Evolutionary conservation across 345 rosid genomes (phyloP), one percentile per base, ranked within the genome.

Genomic region (Citrus inodora): DNA sequence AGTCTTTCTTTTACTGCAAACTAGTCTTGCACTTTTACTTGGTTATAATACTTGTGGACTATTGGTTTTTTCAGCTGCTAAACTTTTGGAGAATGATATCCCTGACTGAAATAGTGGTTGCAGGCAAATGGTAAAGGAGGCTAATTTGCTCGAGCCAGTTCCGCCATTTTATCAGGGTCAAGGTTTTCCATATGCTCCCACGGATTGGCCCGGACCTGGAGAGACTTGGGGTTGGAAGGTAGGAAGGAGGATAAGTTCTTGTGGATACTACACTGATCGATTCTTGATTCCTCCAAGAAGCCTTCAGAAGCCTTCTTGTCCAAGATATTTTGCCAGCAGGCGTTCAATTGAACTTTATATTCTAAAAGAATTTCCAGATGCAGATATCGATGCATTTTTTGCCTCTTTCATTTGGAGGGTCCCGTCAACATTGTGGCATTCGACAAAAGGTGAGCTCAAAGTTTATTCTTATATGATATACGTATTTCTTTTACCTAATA

Each of bases 121-220:
- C 5, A 71, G 78, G 76, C 77, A 78, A 1, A 69, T 60, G 7
- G 76, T 22, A 2, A 53, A 80, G 67, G 91, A 86, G 80, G 79
- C 78, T 30, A 81, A 79, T 71, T 66, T 78, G 22, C 79, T 83
- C n/a, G 72, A 77, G 6, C 88, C 91, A 27, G 87, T 95, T 73
- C 83, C 82, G 0, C 88, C 87, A 7, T 78, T 67, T 13, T 79
- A 83, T 67, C 51, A 32, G 1, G 99, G 99, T 55, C 89, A 89
- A 80, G 99, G 97, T 71, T 85, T 92, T 73, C 97, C 99, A 7
- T 95, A 85, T 89, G 99, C 99, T 13, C 98, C 98, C 51, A 81
- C 80, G 1, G 79, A 95, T 85, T 92, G 89, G 74, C 98, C 98
- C 1, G 88, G 88, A 66, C 87, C 92, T 0, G 98, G 98, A 17